phyloP scores from a whole-genome alignment of 2,329 filamentous ascomycete genomes.

The Elsinoe necatrix region DNA sequence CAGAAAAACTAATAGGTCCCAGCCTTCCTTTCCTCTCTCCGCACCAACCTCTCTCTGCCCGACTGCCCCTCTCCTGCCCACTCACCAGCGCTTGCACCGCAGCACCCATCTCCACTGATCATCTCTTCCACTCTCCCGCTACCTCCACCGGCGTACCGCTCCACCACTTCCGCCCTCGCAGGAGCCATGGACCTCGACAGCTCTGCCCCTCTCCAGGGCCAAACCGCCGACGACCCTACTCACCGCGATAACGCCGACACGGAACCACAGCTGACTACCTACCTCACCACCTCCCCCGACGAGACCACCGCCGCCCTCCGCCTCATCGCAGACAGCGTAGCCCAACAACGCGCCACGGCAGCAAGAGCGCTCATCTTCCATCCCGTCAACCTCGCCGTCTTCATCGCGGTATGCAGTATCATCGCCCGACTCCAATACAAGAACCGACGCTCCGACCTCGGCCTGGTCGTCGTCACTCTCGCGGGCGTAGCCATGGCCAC shows the following conservation, averaged over 20 bases:
- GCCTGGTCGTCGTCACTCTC: conserved; percentile 49
- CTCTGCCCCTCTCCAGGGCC: conserved; percentile 21
- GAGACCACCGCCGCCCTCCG: conserved; percentile 61
- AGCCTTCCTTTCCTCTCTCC: conserved; percentile 79
- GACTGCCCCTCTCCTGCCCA: conserved; percentile 30
- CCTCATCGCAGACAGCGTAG: conserved; percentile 71
- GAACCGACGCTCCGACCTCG: conserved; percentile 41
- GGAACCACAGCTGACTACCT: conserved; percentile 56
- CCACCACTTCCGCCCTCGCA: conserved; percentile 37
- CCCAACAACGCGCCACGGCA: conserved; percentile 68
- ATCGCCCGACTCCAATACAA: conserved; percentile 34
- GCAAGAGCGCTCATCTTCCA: conserved; percentile 57
- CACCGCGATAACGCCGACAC: conserved; percentile 25
- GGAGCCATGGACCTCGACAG: conserved; percentile 24
- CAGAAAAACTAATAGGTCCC: conserved; percentile 18
- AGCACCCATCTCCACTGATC: conserved; percentile 48
- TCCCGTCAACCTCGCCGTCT: conserved; percentile 38
- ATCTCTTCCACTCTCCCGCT: conserved; percentile 52
- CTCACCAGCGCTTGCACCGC: conserved; percentile 43
- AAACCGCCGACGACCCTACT: conserved; percentile 23
- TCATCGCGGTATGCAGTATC: conserved; percentile 33
- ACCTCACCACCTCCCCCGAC: conserved; percentile 39
- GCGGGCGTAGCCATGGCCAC: conserved; percentile 56
- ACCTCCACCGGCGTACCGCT: conserved; percentile 27
- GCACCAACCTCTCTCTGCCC: conserved; percentile 65